Base-by-base conservation (phyloP, 371 early-diverging fungal species). In the Mucor sp. region DNA sequence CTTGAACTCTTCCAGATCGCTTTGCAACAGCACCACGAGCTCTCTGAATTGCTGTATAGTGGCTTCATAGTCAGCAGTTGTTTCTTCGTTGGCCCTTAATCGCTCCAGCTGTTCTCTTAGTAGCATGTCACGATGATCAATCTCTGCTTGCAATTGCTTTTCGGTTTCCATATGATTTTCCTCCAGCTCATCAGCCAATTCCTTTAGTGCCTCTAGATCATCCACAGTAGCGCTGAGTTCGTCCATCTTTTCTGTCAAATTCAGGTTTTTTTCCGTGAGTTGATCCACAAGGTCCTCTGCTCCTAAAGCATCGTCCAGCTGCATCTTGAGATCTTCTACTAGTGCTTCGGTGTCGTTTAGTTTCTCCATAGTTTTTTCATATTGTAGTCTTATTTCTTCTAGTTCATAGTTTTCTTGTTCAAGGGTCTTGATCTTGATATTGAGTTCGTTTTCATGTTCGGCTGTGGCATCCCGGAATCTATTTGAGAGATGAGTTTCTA, bases 41-140 rank as follows among this genome's bases (percentile, higher is more conserved):
- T 94, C 93, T 23, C 97, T 86, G 85, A 95, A 97, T 73, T 94
- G 94, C n/a, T 82, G 78, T 17, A 96, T 90, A 3, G 94, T 96
- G 60, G 85, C 81, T 67, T 94, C 94, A 68, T 93, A 91, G 71
- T 97, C 98, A 4, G 88, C 91, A 21, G 93, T 79, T 1, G 92
- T 88, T 68, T 96, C 96, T 61, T 95, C 93, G 39, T 89, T 77
- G 25, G 79, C 71, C 19, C 87, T 85, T 25, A 92, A 62, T 47
- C 85, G 77, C 58, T 84, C 81, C 55, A 84, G 62, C 23, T 88
- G 86, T 35, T 90, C 94, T 30, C 88, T 74, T 37, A 94, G 71
- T 6, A 89, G 75, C 60, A 81, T 85, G 64, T 91, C 92, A 71
- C 93, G 90, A 62, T 87, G 85, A 68, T 89, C 90, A 72, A 66